These are phyloP conservation scores for Aechmea fasciata DNA, from an alignment of 176 grass and related monocot genomes.

Conservation along the genomic window DNA sequence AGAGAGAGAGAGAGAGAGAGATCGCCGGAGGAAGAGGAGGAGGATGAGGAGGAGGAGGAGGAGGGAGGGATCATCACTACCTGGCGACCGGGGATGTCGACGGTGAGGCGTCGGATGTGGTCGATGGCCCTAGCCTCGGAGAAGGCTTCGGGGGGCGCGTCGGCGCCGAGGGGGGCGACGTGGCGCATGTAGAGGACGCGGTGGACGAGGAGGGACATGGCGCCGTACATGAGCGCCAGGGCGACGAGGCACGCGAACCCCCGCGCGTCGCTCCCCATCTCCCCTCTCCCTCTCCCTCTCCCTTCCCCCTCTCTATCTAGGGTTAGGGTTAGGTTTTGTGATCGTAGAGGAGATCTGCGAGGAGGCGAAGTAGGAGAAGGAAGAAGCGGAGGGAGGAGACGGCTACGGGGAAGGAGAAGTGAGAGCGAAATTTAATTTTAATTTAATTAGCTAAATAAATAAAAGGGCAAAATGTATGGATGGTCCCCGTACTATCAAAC, in stretches of 20 bases:
- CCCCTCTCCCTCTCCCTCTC: neutral
- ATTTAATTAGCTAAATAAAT: no score
- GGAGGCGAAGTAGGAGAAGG: no score
- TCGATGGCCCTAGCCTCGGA: slow-evolving; percentile 71
- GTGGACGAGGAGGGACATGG: slow-evolving; percentile 51
- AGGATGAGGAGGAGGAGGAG: no score
- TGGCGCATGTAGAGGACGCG: slow-evolving; percentile 77
- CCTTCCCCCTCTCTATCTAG: neutral
- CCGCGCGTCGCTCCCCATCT: slow-evolving; percentile 14
- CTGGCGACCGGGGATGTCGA: slow-evolving; percentile 68
- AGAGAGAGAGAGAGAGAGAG: no score
- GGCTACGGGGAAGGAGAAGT: no score
- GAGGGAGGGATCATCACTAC: slow-evolving; percentile 13
- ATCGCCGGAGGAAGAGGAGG: no score
- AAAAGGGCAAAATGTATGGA: no score
- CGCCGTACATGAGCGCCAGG: slow-evolving; percentile 55
- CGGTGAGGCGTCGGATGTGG: slow-evolving; percentile 64
- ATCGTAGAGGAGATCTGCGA: no score
- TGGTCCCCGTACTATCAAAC: no score
- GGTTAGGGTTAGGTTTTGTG: neutral
- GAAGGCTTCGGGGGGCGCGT: slow-evolving; percentile 46
- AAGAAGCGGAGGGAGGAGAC: no score
- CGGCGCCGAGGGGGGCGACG: slow-evolving; percentile 48
- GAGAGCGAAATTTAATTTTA: no score
- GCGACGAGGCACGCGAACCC: slow-evolving; percentile 49